Percentiles rank a stretch among this genome's conserved stretches.
Evolutionary conservation across 1,139 yeast genomes (phyloP).

Genomic region (Kodamaea sp.): DNA sequence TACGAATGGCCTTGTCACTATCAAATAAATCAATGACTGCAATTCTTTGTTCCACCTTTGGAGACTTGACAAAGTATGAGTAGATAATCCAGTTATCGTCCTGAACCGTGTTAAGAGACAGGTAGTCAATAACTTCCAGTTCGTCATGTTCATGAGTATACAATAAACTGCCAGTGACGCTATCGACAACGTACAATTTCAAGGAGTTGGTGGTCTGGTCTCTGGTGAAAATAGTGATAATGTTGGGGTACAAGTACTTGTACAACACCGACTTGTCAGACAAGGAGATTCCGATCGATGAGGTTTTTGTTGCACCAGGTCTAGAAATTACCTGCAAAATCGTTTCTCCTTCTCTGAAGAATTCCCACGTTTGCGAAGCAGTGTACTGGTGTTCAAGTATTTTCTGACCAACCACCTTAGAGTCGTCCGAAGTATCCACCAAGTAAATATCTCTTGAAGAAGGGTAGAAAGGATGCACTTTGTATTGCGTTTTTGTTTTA

Average conservation of each 20-base stretch:
- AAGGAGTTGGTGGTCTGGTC: conserved; percentile 30
- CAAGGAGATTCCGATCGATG: conserved; percentile 70
- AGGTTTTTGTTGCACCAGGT: conserved; percentile 46
- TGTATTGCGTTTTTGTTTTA: conserved; percentile 7
- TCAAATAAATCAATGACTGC: conserved; percentile 81
- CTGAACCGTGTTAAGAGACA: conserved; percentile 53
- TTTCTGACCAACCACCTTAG: conserved; percentile 25
- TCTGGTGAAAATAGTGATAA: conserved; percentile 56
- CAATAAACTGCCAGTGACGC: conserved; percentile 66
- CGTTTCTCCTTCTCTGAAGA: conserved; percentile 18
- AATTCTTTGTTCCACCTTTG: conserved; percentile 55
- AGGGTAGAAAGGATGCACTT: conserved; percentile 1
- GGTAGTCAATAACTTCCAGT: conserved; percentile 35
- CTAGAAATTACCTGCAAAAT: conserved; percentile 23
- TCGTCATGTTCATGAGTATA: conserved; percentile 47
- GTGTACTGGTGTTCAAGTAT: conserved; percentile 16
- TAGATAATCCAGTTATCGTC: conserved; percentile 88
- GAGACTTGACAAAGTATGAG: conserved; percentile 56
- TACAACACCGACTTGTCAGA: conserved; percentile 76
- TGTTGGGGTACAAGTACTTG: conserved; percentile 78
- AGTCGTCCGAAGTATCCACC: conserved; percentile 14
- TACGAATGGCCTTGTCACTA: conserved; percentile 32
- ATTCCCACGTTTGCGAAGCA: conserved; percentile 30
- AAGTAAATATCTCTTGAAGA: conserved; percentile 17
- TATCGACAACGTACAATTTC: conserved; percentile 60